Conservation (phyloP, 2,329 filamentous ascomycete species). For the Talaromyces albobiverticillius region DNA sequence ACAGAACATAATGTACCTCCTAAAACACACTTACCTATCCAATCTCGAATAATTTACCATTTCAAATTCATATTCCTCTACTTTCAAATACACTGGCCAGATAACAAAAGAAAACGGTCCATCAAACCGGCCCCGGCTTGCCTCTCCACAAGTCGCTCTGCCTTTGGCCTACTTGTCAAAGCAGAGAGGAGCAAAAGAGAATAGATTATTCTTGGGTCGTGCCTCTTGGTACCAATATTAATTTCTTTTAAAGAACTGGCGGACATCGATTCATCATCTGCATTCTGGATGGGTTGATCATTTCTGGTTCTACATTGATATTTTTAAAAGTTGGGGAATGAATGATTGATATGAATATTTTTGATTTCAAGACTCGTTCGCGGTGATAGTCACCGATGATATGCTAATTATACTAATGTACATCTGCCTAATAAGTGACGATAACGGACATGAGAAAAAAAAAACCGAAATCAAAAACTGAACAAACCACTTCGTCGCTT, state of each 20-base stretch:
- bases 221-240: conserved; percentile 10
- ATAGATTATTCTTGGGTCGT: conserved; percentile 2
- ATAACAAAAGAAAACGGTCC: neutral
- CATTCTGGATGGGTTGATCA: conserved; percentile 3
- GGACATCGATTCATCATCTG: neutral
- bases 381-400: neutral
- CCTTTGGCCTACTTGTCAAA: neutral
- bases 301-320: conserved; percentile 1
- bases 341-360: neutral
- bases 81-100: too few relatives aligned
- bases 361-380: neutral
- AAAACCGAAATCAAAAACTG: conserved; percentile 27
- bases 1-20: too few relatives aligned
- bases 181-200: neutral
- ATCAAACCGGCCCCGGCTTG: conserved; percentile 6
- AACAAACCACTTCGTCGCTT: conserved; percentile 52
- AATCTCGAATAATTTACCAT: too few relatives aligned
- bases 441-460: neutral
- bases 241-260: neutral
- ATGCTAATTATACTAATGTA: neutral
- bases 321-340: neutral
- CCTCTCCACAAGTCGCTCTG: conserved; percentile 5
- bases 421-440: neutral
- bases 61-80: neutral
- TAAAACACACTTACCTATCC: too few relatives aligned